Conservation (phyloP, 345 rosid species). For the Angophora floribunda region DNA sequence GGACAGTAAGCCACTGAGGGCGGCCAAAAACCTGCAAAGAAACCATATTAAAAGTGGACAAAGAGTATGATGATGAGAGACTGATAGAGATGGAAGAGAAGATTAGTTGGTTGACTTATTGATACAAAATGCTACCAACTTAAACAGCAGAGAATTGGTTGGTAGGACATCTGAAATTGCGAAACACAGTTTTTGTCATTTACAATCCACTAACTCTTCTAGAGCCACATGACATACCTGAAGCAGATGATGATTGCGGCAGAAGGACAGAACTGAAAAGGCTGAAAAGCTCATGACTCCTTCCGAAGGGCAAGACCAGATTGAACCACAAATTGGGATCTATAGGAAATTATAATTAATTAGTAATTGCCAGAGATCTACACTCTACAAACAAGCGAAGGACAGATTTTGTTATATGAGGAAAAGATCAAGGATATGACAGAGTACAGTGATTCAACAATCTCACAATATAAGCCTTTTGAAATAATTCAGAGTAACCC, state of each 20-base stretch:
- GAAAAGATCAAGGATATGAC: background rate
- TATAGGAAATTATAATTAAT: background rate
- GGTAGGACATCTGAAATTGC: background rate
- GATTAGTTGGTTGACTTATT: background rate
- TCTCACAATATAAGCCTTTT: conserved; percentile 79
- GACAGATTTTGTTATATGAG: background rate
- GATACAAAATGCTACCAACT: background rate
- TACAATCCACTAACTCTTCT: background rate
- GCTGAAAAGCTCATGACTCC: conserved; percentile 77
- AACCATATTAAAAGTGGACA: background rate
- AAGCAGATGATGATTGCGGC: conserved; percentile 78
- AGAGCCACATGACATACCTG: conserved; percentile 34
- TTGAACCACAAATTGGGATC: conserved; percentile 87
- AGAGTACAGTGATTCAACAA: background rate
- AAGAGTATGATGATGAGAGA: background rate
- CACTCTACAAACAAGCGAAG: background rate
- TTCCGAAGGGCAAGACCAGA: conserved; percentile 82
- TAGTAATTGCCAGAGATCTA: background rate
- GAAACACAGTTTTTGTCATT: background rate
- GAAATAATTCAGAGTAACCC: conserved; percentile 79
- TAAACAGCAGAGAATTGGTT: background rate
- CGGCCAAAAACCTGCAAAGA: conserved; percentile 61
- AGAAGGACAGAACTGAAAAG: conserved; percentile 76
- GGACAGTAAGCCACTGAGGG: conserved; percentile 89
- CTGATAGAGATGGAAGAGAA: background rate